Evolutionary conservation across 2,329 filamentous ascomycete species (phyloP), one percentile per base, ranked within the genome.

Genomic region (Xylaria sp.): DNA sequence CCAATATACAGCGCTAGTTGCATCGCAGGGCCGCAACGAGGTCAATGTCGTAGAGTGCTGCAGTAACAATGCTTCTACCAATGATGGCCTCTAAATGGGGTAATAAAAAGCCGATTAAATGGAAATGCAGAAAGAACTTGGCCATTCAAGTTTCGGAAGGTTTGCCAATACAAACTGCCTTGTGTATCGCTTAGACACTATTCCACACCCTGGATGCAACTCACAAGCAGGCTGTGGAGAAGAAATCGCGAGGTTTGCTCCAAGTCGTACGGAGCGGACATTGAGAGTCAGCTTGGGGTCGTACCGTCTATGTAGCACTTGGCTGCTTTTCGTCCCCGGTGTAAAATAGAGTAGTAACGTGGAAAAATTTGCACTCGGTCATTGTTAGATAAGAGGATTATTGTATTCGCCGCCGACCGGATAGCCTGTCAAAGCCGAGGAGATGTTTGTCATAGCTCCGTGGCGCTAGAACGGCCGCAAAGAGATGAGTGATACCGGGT

Each of bases 131-230:
- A 23, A 30, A 56, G 32, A 8, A 1, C 2, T 55, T 25, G 5
- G 6, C 23, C 36, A 60, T 60, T 46, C 39, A 39, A 45, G 41
- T 15, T 9, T 20, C 8, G n/a, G 39, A 6, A 55, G 25, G 50
- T 52, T 57, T 66, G 50, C 43, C 36, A 36, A 34, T 15, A 23
- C 41, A 56, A 56, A 66, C 32, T 13, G 25, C n/a, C 32, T 48
- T 43, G 32, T 66, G 50, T 36, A 18, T 50, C 4, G 25, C n/a
- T 4, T 15, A 13, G 25, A 28, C 50, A 43, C 9, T 41, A 12
- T 12, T 36, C 8, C 10, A 36, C 15, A 30, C 28, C 18, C 30
- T 46, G n/a, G 30, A 45, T 34, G 30, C 36, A 23, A 39, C 36
- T 60, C 30, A 12, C 23, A 60, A 46, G 56, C 36, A 46, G 56